Conservation (phyloP, 2,329 filamentous ascomycete species). For the Aspergillus sp. region DNA sequence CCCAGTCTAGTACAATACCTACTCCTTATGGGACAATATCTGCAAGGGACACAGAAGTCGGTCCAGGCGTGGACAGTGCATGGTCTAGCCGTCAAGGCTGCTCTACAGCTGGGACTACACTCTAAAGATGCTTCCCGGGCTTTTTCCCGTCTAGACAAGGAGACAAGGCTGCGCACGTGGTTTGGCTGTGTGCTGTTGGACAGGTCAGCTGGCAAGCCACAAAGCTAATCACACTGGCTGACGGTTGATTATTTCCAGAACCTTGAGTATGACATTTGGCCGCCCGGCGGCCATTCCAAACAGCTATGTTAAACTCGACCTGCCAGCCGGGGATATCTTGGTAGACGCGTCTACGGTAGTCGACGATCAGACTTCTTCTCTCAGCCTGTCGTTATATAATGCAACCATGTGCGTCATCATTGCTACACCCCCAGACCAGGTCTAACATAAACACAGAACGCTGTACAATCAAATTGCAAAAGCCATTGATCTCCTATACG, state of each 20-base stretch:
- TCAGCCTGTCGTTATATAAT: conserved; percentile 26
- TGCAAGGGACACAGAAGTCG: conserved; percentile 59
- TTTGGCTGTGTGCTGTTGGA: conserved; percentile 55
- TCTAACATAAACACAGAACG: conserved; percentile 22
- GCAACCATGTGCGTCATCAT: conserved; percentile 28
- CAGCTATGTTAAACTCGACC: conserved; percentile 46
- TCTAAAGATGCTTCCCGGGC: conserved; percentile 43
- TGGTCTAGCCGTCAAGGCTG: conserved; percentile 24
- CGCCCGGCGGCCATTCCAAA: conserved; percentile 54
- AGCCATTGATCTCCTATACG: conserved; percentile 50
- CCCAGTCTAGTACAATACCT: conserved; percentile 35
- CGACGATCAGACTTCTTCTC: neutral
- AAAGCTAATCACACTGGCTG: neutral
- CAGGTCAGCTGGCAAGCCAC: conserved; percentile 31
- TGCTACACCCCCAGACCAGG: neutral
- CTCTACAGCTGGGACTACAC: conserved; percentile 58
- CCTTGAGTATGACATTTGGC: conserved; percentile 58
- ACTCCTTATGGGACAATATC: conserved; percentile 56
- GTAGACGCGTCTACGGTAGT: too few relatives aligned
- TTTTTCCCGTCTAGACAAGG: conserved; percentile 49
- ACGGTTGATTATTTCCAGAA: conserved; percentile 31
- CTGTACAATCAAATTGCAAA: conserved; percentile 38
- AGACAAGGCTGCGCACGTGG: conserved; percentile 57
- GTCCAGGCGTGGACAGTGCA: conserved; percentile 55
- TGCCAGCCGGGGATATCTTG: conserved; percentile 29